Conservation (phyloP, 75 land plant species). For the Picea glauca region DNA sequence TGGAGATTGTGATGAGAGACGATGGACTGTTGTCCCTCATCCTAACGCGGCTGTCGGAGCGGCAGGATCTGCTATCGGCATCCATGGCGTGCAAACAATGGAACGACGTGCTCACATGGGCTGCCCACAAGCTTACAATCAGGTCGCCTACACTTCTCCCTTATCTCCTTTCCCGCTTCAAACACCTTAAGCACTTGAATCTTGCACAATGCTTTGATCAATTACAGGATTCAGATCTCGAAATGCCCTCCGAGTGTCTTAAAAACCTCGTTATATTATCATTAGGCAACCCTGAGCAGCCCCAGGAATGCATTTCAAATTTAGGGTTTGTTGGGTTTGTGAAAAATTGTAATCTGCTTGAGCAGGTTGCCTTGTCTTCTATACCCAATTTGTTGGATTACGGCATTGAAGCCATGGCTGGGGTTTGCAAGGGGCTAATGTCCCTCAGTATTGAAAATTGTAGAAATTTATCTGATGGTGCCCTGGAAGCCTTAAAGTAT, state of each 20-base stretch:
- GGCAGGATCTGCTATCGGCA: conserved; percentile 24
- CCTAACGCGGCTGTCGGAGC: conserved; percentile 2
- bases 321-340: conserved; percentile 25
- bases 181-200: conserved; percentile 18
- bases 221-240: conserved; percentile 22
- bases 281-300: conserved; percentile 19
- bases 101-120: conserved; percentile 31
- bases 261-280: conserved; percentile 1
- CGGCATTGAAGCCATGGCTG: conserved; percentile 14
- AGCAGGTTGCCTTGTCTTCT: conserved; percentile 18
- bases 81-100: conserved; percentile 35
- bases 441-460: conserved; percentile 15
- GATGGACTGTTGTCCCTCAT: conserved; percentile 18
- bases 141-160: conserved; percentile 15
- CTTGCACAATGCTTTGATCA: conserved; percentile 21
- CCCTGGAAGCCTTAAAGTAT: conserved; percentile 18
- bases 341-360: conserved; percentile 9
- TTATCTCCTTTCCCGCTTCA: conserved; percentile 10
- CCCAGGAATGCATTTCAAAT: conserved; percentile 25
- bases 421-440: conserved; percentile 14
- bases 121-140: conserved; percentile 9
- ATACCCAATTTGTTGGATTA: conserved; percentile 22
- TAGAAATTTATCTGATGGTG: conserved; percentile 14
- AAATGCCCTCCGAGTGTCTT: conserved; percentile 8
- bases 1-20: conserved; percentile 7